Base-by-base conservation (phyloP, 164 flowering plant species). In the Chloranthus sessilifolius region DNA sequence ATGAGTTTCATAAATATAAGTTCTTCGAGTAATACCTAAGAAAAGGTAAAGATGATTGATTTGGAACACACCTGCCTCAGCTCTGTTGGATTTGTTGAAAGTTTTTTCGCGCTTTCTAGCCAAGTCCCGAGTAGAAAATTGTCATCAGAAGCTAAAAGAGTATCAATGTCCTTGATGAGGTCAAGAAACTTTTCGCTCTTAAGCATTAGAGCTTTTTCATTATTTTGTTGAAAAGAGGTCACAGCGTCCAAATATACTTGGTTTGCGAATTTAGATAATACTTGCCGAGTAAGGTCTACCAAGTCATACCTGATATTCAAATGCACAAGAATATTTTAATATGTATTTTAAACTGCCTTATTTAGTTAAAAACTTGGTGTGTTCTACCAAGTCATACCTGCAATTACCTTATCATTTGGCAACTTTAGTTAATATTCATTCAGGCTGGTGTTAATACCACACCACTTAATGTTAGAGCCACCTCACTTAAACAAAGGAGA, bases 281-380 rank as follows among this genome's bases (percentile, higher is more conserved):
- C 85, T 76, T 92, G 96, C 43, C 96, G 81, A 9, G 85, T 86
- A 26, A 92, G 71, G 74, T 92, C 99, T 51, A 88, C 96, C 83
- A 92, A 73, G 66, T 88, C 99, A 62, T 92, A 92, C 66, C 95
- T 88, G 88, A 58, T 35, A 38, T 40, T 36, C 33, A 38, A 17
- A 47, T 7, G 55, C 34, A 51, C 17, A 24, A 51, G n/a, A n/a
- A n/a, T 29, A n/a, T n/a, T n/a, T n/a, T n/a, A n/a, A n/a, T n/a
- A n/a, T n/a, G n/a, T n/a, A n/a, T n/a, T n/a, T n/a, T n/a, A n/a
- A n/a, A n/a, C n/a, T n/a, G n/a, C n/a, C n/a, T n/a, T n/a, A n/a
- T n/a, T n/a, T n/a, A n/a, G n/a, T n/a, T n/a, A n/a, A n/a, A n/a
- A n/a, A n/a, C n/a, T n/a, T n/a, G n/a, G n/a, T n/a, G n/a, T n/a